Percentiles rank a stretch among this genome's conserved stretches.
phyloP scores from a whole-genome alignment of 2,329 filamentous ascomycete species.

The Dactylonectria estremocensis region DNA sequence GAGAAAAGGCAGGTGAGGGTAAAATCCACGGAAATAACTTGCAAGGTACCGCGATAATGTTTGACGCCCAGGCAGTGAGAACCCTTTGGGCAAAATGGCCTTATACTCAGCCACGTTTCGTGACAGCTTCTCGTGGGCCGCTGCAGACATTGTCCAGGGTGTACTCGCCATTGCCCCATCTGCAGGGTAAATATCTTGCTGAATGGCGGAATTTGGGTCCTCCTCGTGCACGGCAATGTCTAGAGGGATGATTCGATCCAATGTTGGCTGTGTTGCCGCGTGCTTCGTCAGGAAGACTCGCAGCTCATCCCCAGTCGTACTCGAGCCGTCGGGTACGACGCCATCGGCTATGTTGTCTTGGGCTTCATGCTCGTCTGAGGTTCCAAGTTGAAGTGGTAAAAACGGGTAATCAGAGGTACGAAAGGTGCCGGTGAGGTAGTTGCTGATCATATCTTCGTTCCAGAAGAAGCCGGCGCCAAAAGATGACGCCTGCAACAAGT shows the following conservation, averaged over 20 bases:
- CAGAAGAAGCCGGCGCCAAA: slow-evolving; percentile 25
- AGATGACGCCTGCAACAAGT: slow-evolving; percentile 13
- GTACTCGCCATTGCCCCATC: slow-evolving; percentile 24
- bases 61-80: slow-evolving; percentile 64
- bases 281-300: no score
- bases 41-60: slow-evolving; percentile 64
- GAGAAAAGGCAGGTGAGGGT: slow-evolving; percentile 67
- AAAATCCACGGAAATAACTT: slow-evolving; percentile 66
- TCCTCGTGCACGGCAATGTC: no score
- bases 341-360: no score
- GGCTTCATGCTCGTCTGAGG: no score
- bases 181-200: slow-evolving; percentile 23
- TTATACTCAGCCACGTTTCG: slow-evolving; percentile 26
- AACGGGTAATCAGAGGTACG: slow-evolving; percentile 12
- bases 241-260: no score
- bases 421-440: slow-evolving; percentile 23
- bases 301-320: no score
- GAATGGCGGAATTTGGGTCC: no score
- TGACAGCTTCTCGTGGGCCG: slow-evolving; percentile 31
- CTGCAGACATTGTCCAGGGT: slow-evolving; percentile 37
- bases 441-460: slow-evolving; percentile 33
- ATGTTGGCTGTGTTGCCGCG: no score
- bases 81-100: slow-evolving; percentile 61
- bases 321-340: no score
- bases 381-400: not conserved